These are phyloP conservation scores for Silene coronaria DNA, from an alignment of 179 eudicot species.

Conservation along the genomic window DNA sequence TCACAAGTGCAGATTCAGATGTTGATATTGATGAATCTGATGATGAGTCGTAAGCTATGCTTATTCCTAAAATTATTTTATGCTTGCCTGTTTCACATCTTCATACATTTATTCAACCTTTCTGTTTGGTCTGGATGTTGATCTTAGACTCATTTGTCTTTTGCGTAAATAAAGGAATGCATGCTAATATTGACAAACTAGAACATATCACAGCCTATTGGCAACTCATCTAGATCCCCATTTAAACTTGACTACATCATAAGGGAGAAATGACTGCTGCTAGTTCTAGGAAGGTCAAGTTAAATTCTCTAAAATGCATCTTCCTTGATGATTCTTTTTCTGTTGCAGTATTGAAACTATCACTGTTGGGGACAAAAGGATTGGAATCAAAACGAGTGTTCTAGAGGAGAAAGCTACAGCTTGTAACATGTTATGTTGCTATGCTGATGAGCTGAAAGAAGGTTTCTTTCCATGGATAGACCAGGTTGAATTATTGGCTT, in stretches of 20 bases:
- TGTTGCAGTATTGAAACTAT: slow-evolving; percentile 92
- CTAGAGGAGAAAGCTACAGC: slow-evolving; percentile 98
- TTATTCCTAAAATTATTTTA: background rate
- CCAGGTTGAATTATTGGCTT: slow-evolving; percentile 45
- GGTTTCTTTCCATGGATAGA: slow-evolving; percentile 98
- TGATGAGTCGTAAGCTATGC: slow-evolving; percentile 66
- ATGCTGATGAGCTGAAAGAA: slow-evolving; percentile 96
- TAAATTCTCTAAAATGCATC: background rate
- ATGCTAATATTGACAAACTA: background rate
- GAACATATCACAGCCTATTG: background rate
- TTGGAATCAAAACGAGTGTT: slow-evolving; percentile 94
- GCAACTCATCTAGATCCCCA: background rate
- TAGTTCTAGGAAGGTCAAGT: slow-evolving; percentile 1
- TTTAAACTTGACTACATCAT: background rate
- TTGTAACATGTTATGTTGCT: slow-evolving; percentile 94
- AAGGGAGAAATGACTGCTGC: background rate
- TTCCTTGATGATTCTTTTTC: slow-evolving; percentile 4
- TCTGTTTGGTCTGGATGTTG: background rate
- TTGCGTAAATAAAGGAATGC: background rate
- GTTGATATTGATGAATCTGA: slow-evolving; percentile 87
- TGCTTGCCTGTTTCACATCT: background rate
- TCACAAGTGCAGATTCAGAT: slow-evolving; percentile 85
- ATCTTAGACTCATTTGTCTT: background rate
- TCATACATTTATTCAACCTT: background rate
- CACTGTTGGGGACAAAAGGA: slow-evolving; percentile 92